Evolutionary conservation across 2,329 filamentous ascomycete species (phyloP).

Genomic region (Monosporascus ibericus): DNA sequence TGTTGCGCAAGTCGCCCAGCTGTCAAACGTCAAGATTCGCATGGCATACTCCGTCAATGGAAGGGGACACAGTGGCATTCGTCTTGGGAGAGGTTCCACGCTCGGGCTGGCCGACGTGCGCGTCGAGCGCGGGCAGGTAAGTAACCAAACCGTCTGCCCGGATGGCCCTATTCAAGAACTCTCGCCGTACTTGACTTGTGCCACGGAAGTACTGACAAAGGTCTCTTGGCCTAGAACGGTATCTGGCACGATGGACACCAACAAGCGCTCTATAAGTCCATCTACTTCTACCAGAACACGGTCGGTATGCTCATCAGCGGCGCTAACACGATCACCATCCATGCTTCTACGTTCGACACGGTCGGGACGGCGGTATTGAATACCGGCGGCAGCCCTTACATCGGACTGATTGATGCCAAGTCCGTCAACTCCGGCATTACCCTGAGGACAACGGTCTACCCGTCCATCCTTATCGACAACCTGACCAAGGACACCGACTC

Average conservation of each 20-base stretch:
- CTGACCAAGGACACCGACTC: slow-evolving; percentile 33
- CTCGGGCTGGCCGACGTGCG: slow-evolving; percentile 35
- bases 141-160: background rate
- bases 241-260: slow-evolving; percentile 38
- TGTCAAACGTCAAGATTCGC: slow-evolving; percentile 37
- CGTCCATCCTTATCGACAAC: slow-evolving; percentile 39
- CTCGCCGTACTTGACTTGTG: background rate
- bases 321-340: slow-evolving; percentile 34
- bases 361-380: slow-evolving; percentile 31
- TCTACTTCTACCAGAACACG: slow-evolving; percentile 37
- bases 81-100: slow-evolving; percentile 34
- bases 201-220: too few species aligned
- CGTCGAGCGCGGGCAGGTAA: slow-evolving; percentile 32
- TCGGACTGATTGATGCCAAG: slow-evolving; percentile 33
- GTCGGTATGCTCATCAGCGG: slow-evolving; percentile 31
- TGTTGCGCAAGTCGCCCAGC: slow-evolving; percentile 36
- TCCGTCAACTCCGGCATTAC: slow-evolving; percentile 36
- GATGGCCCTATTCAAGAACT: too few species aligned
- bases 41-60: slow-evolving; percentile 31
- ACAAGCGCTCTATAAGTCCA: slow-evolving; percentile 37
- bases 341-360: slow-evolving; percentile 34
- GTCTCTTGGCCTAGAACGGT: slow-evolving; percentile 25
- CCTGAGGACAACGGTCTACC: slow-evolving; percentile 29
- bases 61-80: slow-evolving; percentile 35
- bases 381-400: slow-evolving; percentile 32